Base-by-base conservation (phyloP, 1,139 yeast genomes). In the Torulaspora pretoriensis region DNA sequence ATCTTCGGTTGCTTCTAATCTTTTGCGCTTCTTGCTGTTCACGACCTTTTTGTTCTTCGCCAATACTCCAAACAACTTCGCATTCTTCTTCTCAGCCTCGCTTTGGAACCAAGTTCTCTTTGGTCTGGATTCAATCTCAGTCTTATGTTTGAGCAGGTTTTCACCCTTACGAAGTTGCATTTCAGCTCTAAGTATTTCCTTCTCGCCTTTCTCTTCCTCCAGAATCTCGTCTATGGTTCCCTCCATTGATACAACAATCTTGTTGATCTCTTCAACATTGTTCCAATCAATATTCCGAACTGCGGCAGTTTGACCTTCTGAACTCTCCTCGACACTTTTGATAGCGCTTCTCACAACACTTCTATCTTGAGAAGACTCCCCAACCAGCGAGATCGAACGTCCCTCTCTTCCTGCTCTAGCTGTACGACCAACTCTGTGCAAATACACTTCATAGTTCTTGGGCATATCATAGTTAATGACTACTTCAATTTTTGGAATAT, bases 391-490 rank as follows among this genome's bases (percentile, higher is more conserved):
- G 37, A 92, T 83, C 38, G 97, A 84, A 46, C 78, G 77, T 75
- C 99, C 99, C 45, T 86, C 88, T 67, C 97, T 79, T 30, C 98
- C 98, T 43, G 97, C 99, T 78, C 99, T 87, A 8, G 98, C 99
- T 45, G 98, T 92, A 76, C 99, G 86, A 69, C 98, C 98, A 51
- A 94, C 97, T 73, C 99, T 83, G 69, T 92, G 98, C 63, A 92
- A 73, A 65, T 92, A 94, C 33, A 89, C 78, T 55, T 92, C 98
- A 60, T 85, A 82, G 19, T 85, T 74, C 64, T 88, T 87, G 42
- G 98, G 98, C 95, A 94, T 88, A 63, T 94, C 98, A 65, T 76
- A 94, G 68, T 92, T 92, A 60, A 92, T 77, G 43, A 92, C 98
- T 49, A 84, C 81, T 65, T 89, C 97, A 65, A 92, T 89, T 69